phyloP scores from a whole-genome alignment of 139 green algal species.

The Raphidocelis subcapitata region DNA sequence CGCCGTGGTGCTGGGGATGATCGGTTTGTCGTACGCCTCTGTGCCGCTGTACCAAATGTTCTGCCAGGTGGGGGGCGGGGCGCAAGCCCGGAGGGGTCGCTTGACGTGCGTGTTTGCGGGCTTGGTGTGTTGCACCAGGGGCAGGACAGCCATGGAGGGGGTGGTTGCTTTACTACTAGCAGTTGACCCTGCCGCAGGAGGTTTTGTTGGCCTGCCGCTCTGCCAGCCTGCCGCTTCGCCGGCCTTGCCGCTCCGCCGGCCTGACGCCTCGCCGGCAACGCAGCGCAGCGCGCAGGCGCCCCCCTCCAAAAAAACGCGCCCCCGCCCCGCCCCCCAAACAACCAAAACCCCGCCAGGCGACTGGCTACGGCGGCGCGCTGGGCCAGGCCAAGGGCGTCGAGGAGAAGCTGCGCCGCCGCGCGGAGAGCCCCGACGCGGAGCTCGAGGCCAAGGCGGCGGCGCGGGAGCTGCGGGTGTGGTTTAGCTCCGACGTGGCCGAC shows the following conservation, averaged over 20 bases:
- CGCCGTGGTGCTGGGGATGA: constrained; percentile 85
- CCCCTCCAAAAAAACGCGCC: constrained; percentile 18
- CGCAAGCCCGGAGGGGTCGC: neutral
- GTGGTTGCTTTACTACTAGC: too few species aligned
- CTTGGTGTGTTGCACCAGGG: neutral
- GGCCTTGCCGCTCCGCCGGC: too few species aligned
- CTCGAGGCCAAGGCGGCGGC: constrained; percentile 45
- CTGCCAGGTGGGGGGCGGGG: constrained; percentile 56
- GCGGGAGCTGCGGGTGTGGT: constrained; percentile 76
- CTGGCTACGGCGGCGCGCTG: constrained; percentile 84
- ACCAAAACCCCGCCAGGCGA: constrained; percentile 63
- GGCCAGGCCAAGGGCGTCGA: constrained; percentile 72
- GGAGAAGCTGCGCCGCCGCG: constrained; percentile 69
- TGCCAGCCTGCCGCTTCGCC: too few species aligned
- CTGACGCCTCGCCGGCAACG: too few species aligned
- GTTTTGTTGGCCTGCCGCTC: too few species aligned
- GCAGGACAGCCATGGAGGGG: too few species aligned
- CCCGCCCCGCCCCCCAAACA: neutral
- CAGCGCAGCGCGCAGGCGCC: neutral
- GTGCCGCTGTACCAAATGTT: constrained; percentile 94
- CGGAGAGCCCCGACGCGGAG: constrained; percentile 48
- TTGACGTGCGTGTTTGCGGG: neutral
- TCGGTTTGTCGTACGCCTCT: constrained; percentile 89
- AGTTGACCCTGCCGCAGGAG: too few species aligned
- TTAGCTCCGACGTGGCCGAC: constrained; percentile 90